A percentile compares a stretch with the other conserved stretches of the same genome.
These are phyloP conservation scores for Triticum aestivum DNA, from an alignment of 176 grass and related monocot species.

Conservation along the genomic window DNA sequence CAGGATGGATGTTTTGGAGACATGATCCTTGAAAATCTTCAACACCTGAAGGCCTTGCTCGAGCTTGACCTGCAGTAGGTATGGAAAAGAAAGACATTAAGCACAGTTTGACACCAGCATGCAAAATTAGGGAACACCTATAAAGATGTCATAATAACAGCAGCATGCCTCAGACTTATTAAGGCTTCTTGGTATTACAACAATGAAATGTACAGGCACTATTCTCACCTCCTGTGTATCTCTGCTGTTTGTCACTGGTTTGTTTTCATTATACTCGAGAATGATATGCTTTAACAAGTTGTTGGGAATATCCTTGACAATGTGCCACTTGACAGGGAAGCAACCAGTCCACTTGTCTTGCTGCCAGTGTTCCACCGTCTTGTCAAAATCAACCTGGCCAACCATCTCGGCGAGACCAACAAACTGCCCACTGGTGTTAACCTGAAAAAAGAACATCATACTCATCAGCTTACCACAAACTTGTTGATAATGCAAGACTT, in stretches of 20 bases:
- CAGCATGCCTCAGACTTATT: not conserved
- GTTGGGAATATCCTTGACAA: slow-evolving; percentile 92
- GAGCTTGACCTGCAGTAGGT: slow-evolving; percentile 67
- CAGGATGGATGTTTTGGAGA: slow-evolving; percentile 72
- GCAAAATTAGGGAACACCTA: not conserved
- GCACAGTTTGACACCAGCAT: not conserved
- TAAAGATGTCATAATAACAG: not conserved
- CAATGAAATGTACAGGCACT: not conserved
- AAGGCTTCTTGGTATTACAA: not conserved
- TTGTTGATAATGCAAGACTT: not conserved
- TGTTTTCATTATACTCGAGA: slow-evolving; percentile 89
- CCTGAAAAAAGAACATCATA: slow-evolving; percentile 47
- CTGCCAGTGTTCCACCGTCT: slow-evolving; percentile 86
- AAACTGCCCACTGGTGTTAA: slow-evolving; percentile 86
- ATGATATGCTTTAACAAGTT: slow-evolving; percentile 78
- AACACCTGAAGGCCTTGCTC: slow-evolving; percentile 78
- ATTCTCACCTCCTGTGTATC: slow-evolving; percentile 85
- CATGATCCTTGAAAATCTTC: slow-evolving; percentile 87
- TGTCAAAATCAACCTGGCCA: slow-evolving; percentile 82
- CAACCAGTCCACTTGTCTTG: slow-evolving; percentile 94
- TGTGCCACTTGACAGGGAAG: slow-evolving; percentile 96
- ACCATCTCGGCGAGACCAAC: slow-evolving; percentile 83
- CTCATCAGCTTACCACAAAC: not conserved
- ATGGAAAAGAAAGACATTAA: slow-evolving; percentile 5
- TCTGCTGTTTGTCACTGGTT: slow-evolving; percentile 91